Base-by-base conservation (phyloP, 208 protist genomes). In the Crithidia sp. region DNA sequence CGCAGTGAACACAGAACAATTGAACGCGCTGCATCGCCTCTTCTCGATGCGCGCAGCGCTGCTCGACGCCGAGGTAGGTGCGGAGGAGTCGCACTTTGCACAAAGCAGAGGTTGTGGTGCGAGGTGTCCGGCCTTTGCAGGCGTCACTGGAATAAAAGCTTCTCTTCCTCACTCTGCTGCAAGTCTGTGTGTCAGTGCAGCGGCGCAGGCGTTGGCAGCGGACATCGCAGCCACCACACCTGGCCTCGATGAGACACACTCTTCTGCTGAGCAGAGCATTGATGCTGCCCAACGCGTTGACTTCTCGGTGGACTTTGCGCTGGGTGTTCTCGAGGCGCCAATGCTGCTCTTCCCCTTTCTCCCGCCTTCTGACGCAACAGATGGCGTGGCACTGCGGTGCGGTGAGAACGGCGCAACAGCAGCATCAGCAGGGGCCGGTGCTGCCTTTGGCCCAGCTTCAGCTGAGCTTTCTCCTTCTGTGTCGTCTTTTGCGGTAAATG, bases 191-290 rank as follows among this genome's bases (percentile, higher is more conserved):
- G 53, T 74, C 14, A 54, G 74, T 8, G 36, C 52, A 12, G 74
- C 74, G n/a, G 74, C 74, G 37, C 60, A 65, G 16, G 74, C 65
- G 2, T 57, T 79, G 44, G 74, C 74, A 36, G 54, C 53, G 0
- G 74, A 79, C 47, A 74, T 79, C 43, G 54, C 74, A 39, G 74
- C 74, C 45, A 71, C 67, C 2, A 74, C 65, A 16, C n/a, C 45
- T 17, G 14, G 5, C 52, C 45, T 14, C 44, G 2, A n/a, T 8
- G 47, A 3, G 5, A 9, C 6, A 17, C 6, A 9, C 6, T 44
- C 2, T 45, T 61, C 56, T 6, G 8, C 56, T 6, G 56, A 39
- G 3, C 2, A 0, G 7, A 36, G 5, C 3, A 28, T 28, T 28
- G 36, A 3, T 28, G 50, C 14, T 8, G 14, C 7, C 5, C 13